These are phyloP conservation scores for Hamigera avellanea DNA, from an alignment of 495 filamentous ascomycete species.

Conservation along the genomic window DNA sequence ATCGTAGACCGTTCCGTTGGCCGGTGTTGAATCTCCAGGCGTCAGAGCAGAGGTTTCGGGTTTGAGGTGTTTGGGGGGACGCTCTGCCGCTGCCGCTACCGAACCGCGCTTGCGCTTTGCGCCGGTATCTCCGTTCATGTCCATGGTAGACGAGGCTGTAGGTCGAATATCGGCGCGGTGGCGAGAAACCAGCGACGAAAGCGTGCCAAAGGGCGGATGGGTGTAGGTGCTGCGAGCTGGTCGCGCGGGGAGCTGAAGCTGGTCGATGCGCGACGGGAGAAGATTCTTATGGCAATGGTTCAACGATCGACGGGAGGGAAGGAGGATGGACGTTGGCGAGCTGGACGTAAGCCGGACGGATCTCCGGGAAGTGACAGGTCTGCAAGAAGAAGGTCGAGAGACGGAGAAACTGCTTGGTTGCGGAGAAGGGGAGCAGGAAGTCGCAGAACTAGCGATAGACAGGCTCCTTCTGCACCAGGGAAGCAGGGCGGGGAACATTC, in stretches of 20 bases:
- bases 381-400: background rate
- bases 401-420: background rate
- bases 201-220: too few species aligned
- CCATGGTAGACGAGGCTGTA: conserved; percentile 27
- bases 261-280: too few species aligned
- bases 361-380: background rate
- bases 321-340: too few species aligned
- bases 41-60: conserved; percentile 31
- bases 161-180: background rate
- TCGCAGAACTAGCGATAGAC: conserved; percentile 10
- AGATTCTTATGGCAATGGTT: too few species aligned
- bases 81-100: conserved; percentile 33
- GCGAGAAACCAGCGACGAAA: too few species aligned
- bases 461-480: conserved; percentile 20
- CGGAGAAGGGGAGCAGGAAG: conserved; percentile 4
- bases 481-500: conserved; percentile 21
- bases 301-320: too few species aligned
- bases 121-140: conserved; percentile 36
- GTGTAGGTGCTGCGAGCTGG: too few species aligned
- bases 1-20: conserved; percentile 37
- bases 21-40: conserved; percentile 32
- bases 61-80: conserved; percentile 45
- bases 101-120: conserved; percentile 53
- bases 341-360: background rate
- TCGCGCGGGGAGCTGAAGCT: too few species aligned